phyloP scores from a whole-genome alignment of 352 stramenopile genomes.

The Phytophthora macrochlamydospora region DNA sequence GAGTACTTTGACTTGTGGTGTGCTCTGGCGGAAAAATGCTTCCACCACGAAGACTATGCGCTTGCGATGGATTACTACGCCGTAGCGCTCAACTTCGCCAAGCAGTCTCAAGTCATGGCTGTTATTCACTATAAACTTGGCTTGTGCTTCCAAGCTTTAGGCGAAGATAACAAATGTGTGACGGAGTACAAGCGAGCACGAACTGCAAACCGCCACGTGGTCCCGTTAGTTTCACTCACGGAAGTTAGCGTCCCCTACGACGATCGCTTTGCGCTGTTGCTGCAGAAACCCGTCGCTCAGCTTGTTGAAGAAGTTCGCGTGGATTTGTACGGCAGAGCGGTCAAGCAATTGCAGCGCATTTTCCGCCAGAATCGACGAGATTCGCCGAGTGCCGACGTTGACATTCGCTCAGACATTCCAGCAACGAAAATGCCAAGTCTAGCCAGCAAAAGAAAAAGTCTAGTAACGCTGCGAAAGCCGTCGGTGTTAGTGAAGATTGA shows the following conservation, averaged over 20 bases:
- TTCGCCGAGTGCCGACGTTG: constrained; percentile 6
- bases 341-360: constrained; percentile 64
- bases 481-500: constrained; percentile 22
- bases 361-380: constrained; percentile 54
- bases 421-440: constrained; percentile 26
- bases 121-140: constrained; percentile 61
- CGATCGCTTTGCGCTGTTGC: constrained; percentile 47
- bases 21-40: constrained; percentile 64
- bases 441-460: constrained; percentile 18
- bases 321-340: constrained; percentile 63
- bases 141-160: constrained; percentile 59
- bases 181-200: constrained; percentile 72
- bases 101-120: constrained; percentile 61
- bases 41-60: constrained; percentile 66
- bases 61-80: constrained; percentile 69
- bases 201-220: constrained; percentile 68
- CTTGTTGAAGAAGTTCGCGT: constrained; percentile 66
- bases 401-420: not conserved
- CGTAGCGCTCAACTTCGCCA: constrained; percentile 63
- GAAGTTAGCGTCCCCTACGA: constrained; percentile 55
- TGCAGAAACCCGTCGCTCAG: constrained; percentile 48
- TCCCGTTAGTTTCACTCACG: constrained; percentile 41
- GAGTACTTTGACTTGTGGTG: constrained; percentile 65
- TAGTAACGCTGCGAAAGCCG: constrained; percentile 17
- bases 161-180: constrained; percentile 51